Conservation (phyloP, 306 rosid genomes). For the Citrullus amarus region DNA sequence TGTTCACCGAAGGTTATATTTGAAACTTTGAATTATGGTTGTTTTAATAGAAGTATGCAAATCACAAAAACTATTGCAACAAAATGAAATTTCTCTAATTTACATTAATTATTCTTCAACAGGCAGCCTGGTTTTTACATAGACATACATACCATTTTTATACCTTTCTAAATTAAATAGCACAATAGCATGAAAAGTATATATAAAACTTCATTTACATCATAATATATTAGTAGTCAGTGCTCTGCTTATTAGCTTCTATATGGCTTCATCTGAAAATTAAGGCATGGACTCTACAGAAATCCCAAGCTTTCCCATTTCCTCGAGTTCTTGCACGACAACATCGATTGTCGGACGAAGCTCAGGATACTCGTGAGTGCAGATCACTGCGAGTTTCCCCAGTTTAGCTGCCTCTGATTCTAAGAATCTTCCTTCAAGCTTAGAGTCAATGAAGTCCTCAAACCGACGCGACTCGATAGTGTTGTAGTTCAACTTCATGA, state of each 20-base stretch:
- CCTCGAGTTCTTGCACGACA: slow-evolving; percentile 30
- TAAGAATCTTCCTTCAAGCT: slow-evolving; percentile 52
- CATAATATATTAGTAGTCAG: slow-evolving; percentile 10
- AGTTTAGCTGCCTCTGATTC: slow-evolving; percentile 56
- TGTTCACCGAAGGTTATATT: neutral
- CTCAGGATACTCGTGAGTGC: slow-evolving; percentile 54
- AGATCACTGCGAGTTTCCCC: slow-evolving; percentile 42
- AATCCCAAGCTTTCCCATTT: neutral
- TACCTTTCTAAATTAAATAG: neutral
- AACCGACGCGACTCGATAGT: slow-evolving; percentile 10
- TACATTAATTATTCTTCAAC: slow-evolving; percentile 5
- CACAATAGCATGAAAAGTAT: slow-evolving; percentile 4
- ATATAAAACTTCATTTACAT: slow-evolving; percentile 4
- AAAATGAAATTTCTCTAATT: neutral
- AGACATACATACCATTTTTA: neutral
- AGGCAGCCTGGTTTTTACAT: neutral
- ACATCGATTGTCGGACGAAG: slow-evolving; percentile 53
- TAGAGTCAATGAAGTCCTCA: slow-evolving; percentile 43
- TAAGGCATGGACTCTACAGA: slow-evolving; percentile 7
- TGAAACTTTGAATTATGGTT: neutral
- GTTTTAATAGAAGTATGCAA: neutral
- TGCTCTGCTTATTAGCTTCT: slow-evolving; percentile 7
- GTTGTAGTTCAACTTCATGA: slow-evolving; percentile 22
- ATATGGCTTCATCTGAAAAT: slow-evolving; percentile 1
- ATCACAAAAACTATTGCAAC: neutral